Evolutionary conservation across 2,329 filamentous ascomycete species (phyloP).

Genomic region (Metarhizium brunneum): DNA sequence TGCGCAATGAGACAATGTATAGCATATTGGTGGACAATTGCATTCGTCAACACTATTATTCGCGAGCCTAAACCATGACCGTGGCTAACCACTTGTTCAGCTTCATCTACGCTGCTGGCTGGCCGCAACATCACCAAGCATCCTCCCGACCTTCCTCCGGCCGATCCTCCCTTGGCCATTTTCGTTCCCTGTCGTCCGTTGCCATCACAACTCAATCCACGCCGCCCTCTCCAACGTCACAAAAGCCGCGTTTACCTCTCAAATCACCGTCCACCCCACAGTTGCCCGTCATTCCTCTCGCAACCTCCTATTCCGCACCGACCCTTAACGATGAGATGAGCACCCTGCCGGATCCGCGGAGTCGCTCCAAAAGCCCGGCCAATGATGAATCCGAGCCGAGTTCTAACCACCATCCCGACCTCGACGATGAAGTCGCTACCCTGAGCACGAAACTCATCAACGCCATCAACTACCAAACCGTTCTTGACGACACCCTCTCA

Average conservation of each 20-base stretch:
- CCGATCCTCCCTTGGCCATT: constrained; percentile 34
- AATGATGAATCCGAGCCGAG: constrained; percentile 22
- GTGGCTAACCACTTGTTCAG: constrained; percentile 23
- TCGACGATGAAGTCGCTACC: constrained; percentile 69
- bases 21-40: neutral
- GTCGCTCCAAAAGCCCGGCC: constrained; percentile 38
- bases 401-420: constrained; percentile 41
- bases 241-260: constrained; percentile 21
- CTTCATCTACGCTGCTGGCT: constrained; percentile 45
- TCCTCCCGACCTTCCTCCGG: constrained; percentile 9
- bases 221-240: constrained; percentile 24
- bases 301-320: constrained; percentile 25
- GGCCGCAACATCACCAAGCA: constrained; percentile 32
- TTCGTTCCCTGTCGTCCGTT: constrained; percentile 44
- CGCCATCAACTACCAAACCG: constrained; percentile 93
- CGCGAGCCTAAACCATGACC: constrained; percentile 1
- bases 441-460: constrained; percentile 94
- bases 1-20: neutral
- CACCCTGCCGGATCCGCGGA: constrained; percentile 58
- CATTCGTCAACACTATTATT: neutral
- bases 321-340: constrained; percentile 52
- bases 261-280: constrained; percentile 28
- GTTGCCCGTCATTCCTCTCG: constrained; percentile 28
- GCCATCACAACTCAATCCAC: constrained; percentile 28
- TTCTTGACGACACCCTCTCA: constrained; percentile 78